Evolutionary conservation across 2,329 filamentous ascomycete species (phyloP), one percentile per base, ranked within the genome.

Genomic region (Penicillium freii): DNA sequence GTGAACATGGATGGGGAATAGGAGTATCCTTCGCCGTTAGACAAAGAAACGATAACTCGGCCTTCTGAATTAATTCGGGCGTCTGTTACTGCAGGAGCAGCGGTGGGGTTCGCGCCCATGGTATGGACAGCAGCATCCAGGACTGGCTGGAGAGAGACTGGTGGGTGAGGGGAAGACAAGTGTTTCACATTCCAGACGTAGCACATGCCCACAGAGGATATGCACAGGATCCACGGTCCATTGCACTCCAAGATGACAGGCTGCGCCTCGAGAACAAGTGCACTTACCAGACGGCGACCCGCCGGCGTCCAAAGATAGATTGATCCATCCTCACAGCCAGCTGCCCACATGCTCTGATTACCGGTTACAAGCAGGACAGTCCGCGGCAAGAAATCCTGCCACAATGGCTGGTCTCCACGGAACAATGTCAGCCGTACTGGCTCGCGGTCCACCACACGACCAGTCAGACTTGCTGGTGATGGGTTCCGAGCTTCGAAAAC

Each of bases 141-240:
- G 8, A 96, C 87, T 0, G 94, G 93, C 0, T 87, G 92, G 0
- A 99, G 81, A 13, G 92, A 96, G 15, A 97, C 84, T 0, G 94
- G 93, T 2, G 93, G 92, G 70, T 97, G 92, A 19, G 92, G 90
- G 0, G 92, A 88, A 3, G 87, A 86, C 70, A 95, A 87, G 0
- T 85, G 89, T 64, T 88, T 88, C 58, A 97, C 81, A 71, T 97
- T 93, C 92, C 93, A 99, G 42, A 99, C 90, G 73, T 97, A 88
- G 66, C 88, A 94, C 75, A 93, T 85, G 5, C 94, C 94, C 4
- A 90, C 88, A 1, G 93, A 89, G 4, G 91, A 93, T 62, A 99
- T 89, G 70, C 90, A 93, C 50, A 99, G 81, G 5, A 99, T 78
- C 90, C 91, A 97, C 77, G 89, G 89, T 11, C 90, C 90, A 55